Conservation (phyloP, 257 asterid genomes). For the Ilex aquifolium region DNA sequence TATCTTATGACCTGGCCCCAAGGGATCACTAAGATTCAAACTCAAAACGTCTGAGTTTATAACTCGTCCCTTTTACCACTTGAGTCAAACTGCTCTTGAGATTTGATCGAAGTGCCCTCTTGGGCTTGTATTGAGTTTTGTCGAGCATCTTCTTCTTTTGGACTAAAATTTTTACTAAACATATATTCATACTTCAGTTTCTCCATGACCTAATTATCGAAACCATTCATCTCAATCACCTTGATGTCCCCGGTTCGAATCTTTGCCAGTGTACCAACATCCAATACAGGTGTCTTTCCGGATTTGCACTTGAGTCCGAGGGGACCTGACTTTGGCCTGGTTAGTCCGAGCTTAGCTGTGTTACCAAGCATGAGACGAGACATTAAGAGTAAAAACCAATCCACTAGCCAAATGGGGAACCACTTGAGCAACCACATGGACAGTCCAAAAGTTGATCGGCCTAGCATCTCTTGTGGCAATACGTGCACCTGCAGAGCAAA, state of each 20-base stretch:
- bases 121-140: too few species aligned
- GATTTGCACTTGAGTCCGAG: conserved; percentile 21
- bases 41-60: too few species aligned
- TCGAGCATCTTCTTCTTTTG: too few species aligned
- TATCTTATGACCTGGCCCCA: too few species aligned
- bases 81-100: too few species aligned
- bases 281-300: conserved; percentile 37
- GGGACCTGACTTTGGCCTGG: conserved; percentile 33
- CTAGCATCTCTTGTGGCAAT: conserved; percentile 1
- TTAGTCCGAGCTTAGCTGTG: conserved; percentile 8
- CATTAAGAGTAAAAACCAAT: background rate
- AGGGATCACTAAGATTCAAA: too few species aligned
- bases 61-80: too few species aligned
- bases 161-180: too few species aligned
- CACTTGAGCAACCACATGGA: conserved; percentile 7
- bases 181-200: too few species aligned
- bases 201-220: too few species aligned
- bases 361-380: background rate
- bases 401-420: background rate
- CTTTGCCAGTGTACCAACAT: conserved; percentile 27
- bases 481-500: background rate
- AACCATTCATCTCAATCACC: conserved; percentile 9
- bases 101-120: too few species aligned
- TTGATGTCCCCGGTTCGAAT: conserved; percentile 25
- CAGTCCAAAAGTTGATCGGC: conserved; percentile 1